A percentile compares a stretch with the other conserved stretches of the same genome.
Conservation (phyloP, 2,329 filamentous ascomycete species). For the Penicillium sp. region DNA sequence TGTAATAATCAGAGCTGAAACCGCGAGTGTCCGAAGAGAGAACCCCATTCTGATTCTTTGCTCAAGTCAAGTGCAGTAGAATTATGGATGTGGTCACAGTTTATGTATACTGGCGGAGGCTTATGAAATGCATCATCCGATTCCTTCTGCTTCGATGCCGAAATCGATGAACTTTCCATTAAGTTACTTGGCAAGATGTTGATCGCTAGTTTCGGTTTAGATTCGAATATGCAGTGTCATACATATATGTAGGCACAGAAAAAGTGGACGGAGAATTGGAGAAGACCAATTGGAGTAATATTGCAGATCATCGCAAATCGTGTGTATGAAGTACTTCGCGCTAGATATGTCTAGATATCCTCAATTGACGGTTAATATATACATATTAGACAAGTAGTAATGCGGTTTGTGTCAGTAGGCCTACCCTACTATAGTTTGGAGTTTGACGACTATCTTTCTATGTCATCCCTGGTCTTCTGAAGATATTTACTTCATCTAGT, state of each 20-base stretch:
- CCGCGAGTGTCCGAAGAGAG: constrained; percentile 13
- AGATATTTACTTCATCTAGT: background rate
- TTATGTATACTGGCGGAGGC: background rate
- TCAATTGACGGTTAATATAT: background rate
- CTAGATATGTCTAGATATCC: background rate
- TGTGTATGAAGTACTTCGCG: background rate
- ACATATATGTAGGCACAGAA: too few relatives aligned
- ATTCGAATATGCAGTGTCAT: background rate
- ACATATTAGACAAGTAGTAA: background rate
- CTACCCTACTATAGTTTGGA: too few relatives aligned
- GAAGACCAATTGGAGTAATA: background rate
- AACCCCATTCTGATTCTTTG: constrained; percentile 14
- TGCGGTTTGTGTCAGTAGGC: too few relatives aligned
- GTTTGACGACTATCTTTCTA: background rate
- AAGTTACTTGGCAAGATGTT: constrained; percentile 2
- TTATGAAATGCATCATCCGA: background rate
- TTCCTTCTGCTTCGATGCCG: background rate
- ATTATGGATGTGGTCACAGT: background rate
- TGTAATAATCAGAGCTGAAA: constrained; percentile 19
- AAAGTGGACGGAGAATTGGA: too few relatives aligned
- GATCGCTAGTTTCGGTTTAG: background rate
- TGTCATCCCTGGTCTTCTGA: too few relatives aligned
- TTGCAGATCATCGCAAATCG: background rate
- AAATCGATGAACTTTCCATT: background rate
- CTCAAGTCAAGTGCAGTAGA: background rate